phyloP scores from a whole-genome alignment of 2,329 filamentous ascomycete genomes.

The Arachnomyces sp. region DNA sequence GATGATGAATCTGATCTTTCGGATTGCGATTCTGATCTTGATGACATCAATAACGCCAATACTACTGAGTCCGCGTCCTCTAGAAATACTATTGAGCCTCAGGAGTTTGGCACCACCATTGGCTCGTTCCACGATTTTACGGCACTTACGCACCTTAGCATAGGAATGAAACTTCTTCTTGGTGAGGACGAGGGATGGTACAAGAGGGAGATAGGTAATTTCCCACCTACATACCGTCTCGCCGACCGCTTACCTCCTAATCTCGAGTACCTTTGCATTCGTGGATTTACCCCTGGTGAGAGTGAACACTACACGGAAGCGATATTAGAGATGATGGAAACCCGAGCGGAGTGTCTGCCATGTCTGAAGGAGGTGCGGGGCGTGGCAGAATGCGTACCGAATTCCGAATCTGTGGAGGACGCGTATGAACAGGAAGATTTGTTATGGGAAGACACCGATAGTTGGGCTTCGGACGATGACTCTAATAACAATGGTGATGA shows the following conservation, averaged over 20 bases:
- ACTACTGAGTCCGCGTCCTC: neutral
- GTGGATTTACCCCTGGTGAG: neutral
- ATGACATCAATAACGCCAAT: neutral
- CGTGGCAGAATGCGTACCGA: slow-evolving; percentile 1
- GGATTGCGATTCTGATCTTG: neutral
- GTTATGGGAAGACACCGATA: too few relatives aligned
- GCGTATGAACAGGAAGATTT: too few relatives aligned
- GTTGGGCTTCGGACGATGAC: too few relatives aligned
- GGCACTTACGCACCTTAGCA: slow-evolving; percentile 3
- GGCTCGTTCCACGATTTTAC: slow-evolving; percentile 1
- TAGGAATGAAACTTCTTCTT: neutral
- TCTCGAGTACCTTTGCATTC: slow-evolving; percentile 1
- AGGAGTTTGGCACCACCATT: neutral
- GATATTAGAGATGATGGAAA: slow-evolving; percentile 3
- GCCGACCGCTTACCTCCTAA: neutral
- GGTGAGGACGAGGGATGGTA: neutral
- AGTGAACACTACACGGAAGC: neutral
- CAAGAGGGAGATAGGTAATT: neutral
- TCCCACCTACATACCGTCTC: too few relatives aligned
- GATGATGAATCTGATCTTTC: neutral
- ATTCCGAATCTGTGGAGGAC: neutral
- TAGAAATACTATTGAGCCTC: neutral
- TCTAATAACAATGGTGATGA: too few relatives aligned
- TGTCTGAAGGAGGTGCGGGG: neutral
- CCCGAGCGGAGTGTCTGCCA: neutral